These are phyloP conservation scores for Aspergillus aculeatus DNA, from an alignment of 2,329 filamentous ascomycete species.

Conservation along the genomic window DNA sequence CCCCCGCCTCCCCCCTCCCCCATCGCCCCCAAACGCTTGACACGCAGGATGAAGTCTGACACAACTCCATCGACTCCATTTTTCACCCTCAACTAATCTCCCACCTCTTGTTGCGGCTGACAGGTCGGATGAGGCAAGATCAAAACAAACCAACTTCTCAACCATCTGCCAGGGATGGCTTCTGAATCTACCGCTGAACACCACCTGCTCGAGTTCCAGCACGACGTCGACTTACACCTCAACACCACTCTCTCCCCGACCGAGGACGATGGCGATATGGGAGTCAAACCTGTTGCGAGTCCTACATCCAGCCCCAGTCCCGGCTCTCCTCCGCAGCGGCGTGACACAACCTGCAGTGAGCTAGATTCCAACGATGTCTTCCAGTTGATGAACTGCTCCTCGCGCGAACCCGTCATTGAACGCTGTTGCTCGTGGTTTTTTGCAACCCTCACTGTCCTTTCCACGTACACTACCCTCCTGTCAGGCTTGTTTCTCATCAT, in stretches of 20 bases:
- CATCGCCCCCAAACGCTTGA: not conserved
- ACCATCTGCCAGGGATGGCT: not conserved
- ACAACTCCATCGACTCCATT: not conserved
- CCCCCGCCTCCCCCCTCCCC: not conserved
- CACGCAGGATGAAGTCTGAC: not conserved
- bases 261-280: not conserved
- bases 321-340: not conserved
- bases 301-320: not conserved
- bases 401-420: not conserved
- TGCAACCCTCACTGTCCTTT: slow-evolving; percentile 36
- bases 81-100: not conserved
- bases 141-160: not conserved
- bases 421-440: slow-evolving; percentile 37
- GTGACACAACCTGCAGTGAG: not conserved
- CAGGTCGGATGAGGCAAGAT: not conserved
- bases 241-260: not conserved
- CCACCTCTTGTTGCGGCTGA: not conserved
- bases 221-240: not conserved
- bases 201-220: not conserved
- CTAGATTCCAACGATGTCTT: not conserved
- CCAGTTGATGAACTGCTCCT: not conserved
- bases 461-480: slow-evolving; percentile 38
- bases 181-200: not conserved
- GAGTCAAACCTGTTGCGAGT: not conserved
- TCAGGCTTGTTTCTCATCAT: slow-evolving; percentile 59